Conservation (phyloP, 768 basidiomycete genomes). For the Cystoderma amianthinum region DNA sequence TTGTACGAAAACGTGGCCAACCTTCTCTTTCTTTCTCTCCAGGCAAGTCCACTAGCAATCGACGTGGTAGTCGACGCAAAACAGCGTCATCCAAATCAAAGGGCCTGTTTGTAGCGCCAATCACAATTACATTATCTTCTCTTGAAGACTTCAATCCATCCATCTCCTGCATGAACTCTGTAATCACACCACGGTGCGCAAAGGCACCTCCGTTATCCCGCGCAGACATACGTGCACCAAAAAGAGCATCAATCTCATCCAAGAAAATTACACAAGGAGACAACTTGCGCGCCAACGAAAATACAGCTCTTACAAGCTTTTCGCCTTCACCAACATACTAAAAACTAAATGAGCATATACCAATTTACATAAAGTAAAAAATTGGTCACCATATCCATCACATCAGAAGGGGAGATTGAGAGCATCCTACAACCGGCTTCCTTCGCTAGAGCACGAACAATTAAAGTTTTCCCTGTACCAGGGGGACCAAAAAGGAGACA, state of each 20-base stretch:
- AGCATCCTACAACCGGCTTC: slow-evolving; percentile 95
- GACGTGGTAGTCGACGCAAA: slow-evolving; percentile 78
- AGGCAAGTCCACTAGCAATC: slow-evolving; percentile 84
- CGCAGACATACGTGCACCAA: slow-evolving; percentile 76
- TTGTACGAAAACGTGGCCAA: slow-evolving; percentile 21
- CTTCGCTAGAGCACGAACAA: slow-evolving; percentile 86
- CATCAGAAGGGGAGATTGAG: slow-evolving; percentile 83
- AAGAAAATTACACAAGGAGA: slow-evolving; percentile 93
- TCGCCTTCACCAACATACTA: slow-evolving; percentile 89
- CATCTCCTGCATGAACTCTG: slow-evolving; percentile 96
- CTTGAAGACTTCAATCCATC: slow-evolving; percentile 80
- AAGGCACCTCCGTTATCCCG: slow-evolving; percentile 73
- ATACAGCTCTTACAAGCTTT: slow-evolving; percentile 84
- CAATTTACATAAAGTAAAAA: slow-evolving; percentile 1
- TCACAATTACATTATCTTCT: slow-evolving; percentile 81
- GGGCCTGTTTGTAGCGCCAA: slow-evolving; percentile 91
- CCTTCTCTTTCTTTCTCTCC: slow-evolving; percentile 82
- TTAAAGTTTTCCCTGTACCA: slow-evolving; percentile 83
- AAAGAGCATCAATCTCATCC: slow-evolving; percentile 91
- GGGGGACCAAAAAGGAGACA: slow-evolving; percentile 91
- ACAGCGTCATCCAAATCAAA: slow-evolving; percentile 92
- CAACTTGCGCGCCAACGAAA: slow-evolving; percentile 76
- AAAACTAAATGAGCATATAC: slow-evolving; percentile 2
- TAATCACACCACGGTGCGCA: slow-evolving; percentile 84
- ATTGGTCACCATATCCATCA: slow-evolving; percentile 87